Conservation (phyloP, 2,329 filamentous ascomycete genomes). For the Lasiodiplodia gonubiensis region DNA sequence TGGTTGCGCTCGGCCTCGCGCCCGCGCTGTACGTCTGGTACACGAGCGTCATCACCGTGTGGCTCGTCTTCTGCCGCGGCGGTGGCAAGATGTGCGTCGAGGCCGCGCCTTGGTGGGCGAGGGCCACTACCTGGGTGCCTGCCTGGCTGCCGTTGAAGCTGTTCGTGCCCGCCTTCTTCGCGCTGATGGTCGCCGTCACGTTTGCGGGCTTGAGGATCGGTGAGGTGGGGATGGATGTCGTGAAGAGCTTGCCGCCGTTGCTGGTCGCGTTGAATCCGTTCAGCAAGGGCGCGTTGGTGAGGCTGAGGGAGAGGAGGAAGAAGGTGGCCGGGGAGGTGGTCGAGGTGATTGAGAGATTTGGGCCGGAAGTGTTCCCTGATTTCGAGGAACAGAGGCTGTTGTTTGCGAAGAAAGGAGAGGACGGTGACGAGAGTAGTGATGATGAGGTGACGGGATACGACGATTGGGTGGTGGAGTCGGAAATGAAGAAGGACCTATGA, state of each 20-base stretch:
- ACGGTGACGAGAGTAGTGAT: neutral
- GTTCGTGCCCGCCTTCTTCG: constrained; percentile 74
- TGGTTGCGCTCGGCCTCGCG: constrained; percentile 30
- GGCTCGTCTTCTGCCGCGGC: constrained; percentile 6
- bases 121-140: constrained; percentile 79
- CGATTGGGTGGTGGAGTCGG: constrained; percentile 9
- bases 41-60: constrained; percentile 6
- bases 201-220: constrained; percentile 89
- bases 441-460: neutral
- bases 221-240: constrained; percentile 92
- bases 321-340: constrained; percentile 79
- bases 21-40: constrained; percentile 29
- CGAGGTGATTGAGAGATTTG: constrained; percentile 85
- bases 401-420: constrained; percentile 28
- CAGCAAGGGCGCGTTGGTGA: constrained; percentile 78
- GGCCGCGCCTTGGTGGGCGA: constrained; percentile 54
- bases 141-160: constrained; percentile 78
- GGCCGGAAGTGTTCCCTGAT: constrained; percentile 89
- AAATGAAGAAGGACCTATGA: constrained; percentile 11
- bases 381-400: constrained; percentile 46
- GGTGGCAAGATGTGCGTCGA: neutral
- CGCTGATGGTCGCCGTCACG: constrained; percentile 80
- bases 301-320: constrained; percentile 71
- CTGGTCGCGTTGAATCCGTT: constrained; percentile 79
- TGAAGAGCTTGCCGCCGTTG: constrained; percentile 91